Evolutionary conservation across 2,329 filamentous ascomycete species (phyloP).

Genomic region (Helicocarpus griseus): DNA sequence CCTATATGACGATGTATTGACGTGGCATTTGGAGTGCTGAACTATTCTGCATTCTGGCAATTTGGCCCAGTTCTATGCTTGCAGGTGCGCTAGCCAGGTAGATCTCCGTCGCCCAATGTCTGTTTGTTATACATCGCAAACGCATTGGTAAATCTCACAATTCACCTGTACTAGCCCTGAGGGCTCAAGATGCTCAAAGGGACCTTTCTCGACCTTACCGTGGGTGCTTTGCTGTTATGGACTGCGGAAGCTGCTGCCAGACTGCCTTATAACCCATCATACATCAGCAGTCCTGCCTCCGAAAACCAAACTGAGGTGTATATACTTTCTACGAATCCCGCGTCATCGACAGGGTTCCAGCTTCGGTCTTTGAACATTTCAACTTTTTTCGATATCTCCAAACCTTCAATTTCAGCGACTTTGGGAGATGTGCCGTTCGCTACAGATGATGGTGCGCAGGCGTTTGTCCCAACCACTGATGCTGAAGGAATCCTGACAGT

Average conservation of each 20-base stretch:
- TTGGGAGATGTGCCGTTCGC: slow-evolving; percentile 1
- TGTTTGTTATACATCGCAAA: neutral
- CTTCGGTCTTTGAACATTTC: slow-evolving; percentile 11
- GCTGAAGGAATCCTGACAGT: slow-evolving; percentile 60
- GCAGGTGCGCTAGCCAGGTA: neutral
- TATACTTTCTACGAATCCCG: slow-evolving; percentile 7
- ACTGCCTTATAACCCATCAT: slow-evolving; percentile 14
- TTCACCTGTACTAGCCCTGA: neutral
- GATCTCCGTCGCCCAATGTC: neutral
- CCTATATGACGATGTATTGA: neutral
- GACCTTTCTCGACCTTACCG: neutral
- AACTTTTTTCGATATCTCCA: slow-evolving; percentile 14
- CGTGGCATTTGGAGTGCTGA: neutral
- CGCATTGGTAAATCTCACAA: neutral
- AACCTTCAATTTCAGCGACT: slow-evolving; percentile 29
- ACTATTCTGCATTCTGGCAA: neutral
- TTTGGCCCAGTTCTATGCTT: neutral
- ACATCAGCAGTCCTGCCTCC: slow-evolving; percentile 8
- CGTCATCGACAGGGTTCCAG: slow-evolving; percentile 7
- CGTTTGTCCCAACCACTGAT: slow-evolving; percentile 61
- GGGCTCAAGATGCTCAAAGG: slow-evolving; percentile 7
- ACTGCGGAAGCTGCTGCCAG: neutral
- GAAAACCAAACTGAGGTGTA: slow-evolving; percentile 8
- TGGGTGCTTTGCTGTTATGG: neutral
- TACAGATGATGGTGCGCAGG: slow-evolving; percentile 25